Base-by-base conservation (phyloP, 306 rosid species). In the Acacia confusa region DNA sequence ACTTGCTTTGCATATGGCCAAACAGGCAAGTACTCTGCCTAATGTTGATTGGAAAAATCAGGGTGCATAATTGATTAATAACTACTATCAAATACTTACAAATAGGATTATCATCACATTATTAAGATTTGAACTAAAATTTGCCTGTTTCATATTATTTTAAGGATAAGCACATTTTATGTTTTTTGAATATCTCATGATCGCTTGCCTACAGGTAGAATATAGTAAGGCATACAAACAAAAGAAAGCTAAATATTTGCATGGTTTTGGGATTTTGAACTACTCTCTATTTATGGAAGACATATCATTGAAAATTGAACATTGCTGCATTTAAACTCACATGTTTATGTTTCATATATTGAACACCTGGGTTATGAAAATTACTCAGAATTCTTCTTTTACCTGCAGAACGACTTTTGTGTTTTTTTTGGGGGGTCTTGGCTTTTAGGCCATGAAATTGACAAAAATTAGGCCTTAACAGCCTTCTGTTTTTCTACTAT, bases 1-100 rank as follows among this genome's bases (percentile, higher is more conserved):
- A 91, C 97, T 43, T 91, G 97, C 92, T 93, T 93, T 91, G 97
- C 96, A 52, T 93, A 93, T 86, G 93, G 97, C 79, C 97, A 93
- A 85, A 93, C 97, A 76, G 97, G 94, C 90, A 83, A 87, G 84
- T 78, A 73, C 38, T 79, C 47, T 79, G n/a, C 68, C 63, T 73
- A 28, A 22, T 53, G 41, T 70, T 57, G 72, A 53, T 73, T 66
- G 53, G 27, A 74, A 88, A 58, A 83, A 78, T 14, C 7, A 28
- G 13, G 25, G 80, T 67, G 8, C 19, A 32, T 60, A 63, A 64
- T 69, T 66, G 63, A 48, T 69, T 55, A 79, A 38, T 69, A 25
- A 60, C 61, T 34, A 36, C 67, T 43, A 36, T 71, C 44, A 1
- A 68, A 81, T 13, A 48, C 22, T 22, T 48, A 20, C 40, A 81